phyloP scores from a whole-genome alignment of 78 protist genomes.

The Cavenderia fasciculata region DNA sequence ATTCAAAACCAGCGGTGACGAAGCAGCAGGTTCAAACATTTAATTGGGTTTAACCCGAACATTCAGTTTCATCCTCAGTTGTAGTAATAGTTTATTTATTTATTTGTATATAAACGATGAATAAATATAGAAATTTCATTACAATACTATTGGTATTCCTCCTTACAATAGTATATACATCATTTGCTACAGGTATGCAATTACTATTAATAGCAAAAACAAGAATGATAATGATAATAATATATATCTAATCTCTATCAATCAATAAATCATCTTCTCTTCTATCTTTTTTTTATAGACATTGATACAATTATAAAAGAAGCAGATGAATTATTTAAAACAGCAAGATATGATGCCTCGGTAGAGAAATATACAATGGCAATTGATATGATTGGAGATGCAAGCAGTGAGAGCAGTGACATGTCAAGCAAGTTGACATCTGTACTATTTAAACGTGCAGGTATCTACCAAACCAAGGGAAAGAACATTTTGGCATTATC shows the following conservation, averaged over 20 bases:
- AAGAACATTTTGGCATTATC: conserved; percentile 46
- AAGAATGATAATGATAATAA: too few relatives aligned
- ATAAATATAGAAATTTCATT: too few relatives aligned
- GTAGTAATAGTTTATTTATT: too few relatives aligned
- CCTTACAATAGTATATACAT: too few relatives aligned
- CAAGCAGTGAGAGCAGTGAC: conserved; percentile 1
- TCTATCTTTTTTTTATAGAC: conserved; percentile 20
- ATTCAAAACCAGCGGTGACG: not conserved
- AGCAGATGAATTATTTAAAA: conserved; percentile 50
- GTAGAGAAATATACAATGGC: conserved; percentile 30
- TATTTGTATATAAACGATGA: too few relatives aligned
- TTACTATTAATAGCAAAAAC: too few relatives aligned
- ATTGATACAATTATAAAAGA: conserved; percentile 59
- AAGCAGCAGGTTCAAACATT: not conserved
- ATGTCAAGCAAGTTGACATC: not conserved
- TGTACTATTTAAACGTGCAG: conserved; percentile 64
- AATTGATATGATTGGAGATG: conserved; percentile 52
- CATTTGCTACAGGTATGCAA: too few relatives aligned
- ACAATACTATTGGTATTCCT: too few relatives aligned
- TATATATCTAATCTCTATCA: too few relatives aligned
- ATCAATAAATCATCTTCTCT: too few relatives aligned
- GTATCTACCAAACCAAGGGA: conserved; percentile 26
- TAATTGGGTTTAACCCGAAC: too few relatives aligned
- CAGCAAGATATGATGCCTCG: conserved; percentile 51
- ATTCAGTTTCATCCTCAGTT: too few relatives aligned